Conservation (phyloP, 768 basidiomycete genomes). For the Panellus pusillus region DNA sequence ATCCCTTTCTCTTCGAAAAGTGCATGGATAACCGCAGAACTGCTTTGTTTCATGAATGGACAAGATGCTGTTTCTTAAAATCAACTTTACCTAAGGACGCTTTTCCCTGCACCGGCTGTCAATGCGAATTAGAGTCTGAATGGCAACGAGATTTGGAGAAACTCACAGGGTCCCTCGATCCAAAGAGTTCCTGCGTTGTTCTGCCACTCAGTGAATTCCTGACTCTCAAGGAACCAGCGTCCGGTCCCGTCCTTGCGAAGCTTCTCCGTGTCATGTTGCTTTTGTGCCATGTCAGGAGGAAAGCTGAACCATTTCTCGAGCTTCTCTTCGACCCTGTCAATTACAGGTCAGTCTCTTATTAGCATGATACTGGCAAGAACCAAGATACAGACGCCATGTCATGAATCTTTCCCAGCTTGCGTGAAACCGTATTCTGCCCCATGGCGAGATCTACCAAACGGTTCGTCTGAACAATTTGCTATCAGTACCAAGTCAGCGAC, state of each 20-base stretch:
- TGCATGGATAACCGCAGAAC: not conserved
- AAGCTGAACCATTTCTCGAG: not conserved
- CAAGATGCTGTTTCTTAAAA: not conserved
- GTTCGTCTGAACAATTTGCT: not conserved
- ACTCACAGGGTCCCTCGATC: conserved; percentile 4
- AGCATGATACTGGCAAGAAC: not conserved
- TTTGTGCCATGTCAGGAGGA: not conserved
- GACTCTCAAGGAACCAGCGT: not conserved
- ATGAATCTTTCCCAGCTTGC: not conserved
- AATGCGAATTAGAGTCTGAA: not conserved
- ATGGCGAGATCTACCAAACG: conserved; percentile 5
- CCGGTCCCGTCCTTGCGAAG: conserved; percentile 1
- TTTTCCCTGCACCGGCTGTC: conserved; percentile 3
- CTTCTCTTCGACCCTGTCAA: not conserved
- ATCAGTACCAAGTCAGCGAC: not conserved
- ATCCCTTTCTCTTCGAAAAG: not conserved
- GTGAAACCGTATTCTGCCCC: not conserved
- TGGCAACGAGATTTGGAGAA: not conserved
- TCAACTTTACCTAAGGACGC: not conserved
- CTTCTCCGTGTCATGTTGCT: conserved; percentile 1
- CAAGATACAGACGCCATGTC: not conserved
- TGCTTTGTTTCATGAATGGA: not conserved
- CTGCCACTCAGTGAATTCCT: conserved; percentile 3
- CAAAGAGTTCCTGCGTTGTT: not conserved
- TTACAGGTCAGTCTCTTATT: not conserved